Evolutionary conservation across 768 basidiomycete genomes (phyloP).

Genomic region (Phaeolepiota aurea): DNA sequence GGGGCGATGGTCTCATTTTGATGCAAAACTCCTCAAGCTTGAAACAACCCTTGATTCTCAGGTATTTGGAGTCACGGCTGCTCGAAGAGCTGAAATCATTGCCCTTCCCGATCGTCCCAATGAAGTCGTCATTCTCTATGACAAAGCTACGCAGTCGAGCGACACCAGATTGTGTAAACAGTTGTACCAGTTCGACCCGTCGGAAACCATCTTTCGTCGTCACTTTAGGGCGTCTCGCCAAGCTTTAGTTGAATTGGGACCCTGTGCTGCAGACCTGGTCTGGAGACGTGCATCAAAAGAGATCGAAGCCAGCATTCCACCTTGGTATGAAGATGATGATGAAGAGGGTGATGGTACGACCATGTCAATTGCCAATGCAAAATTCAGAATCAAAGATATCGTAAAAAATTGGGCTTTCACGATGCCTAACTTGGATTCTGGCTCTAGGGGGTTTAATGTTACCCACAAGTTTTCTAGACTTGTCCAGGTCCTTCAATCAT

Average conservation of each 20-base stretch:
- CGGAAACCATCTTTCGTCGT: constrained; percentile 25
- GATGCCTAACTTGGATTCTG: constrained; percentile 52
- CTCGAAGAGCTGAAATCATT: constrained; percentile 20
- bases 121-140: constrained; percentile 51
- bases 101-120: constrained; percentile 29
- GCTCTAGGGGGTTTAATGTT: constrained; percentile 56
- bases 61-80: constrained; percentile 25
- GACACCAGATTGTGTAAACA: constrained; percentile 38
- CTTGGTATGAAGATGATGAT: constrained; percentile 26
- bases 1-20: constrained; percentile 17
- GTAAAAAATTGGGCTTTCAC: constrained; percentile 57
- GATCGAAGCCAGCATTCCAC: constrained; percentile 20
- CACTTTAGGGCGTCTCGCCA: constrained; percentile 39
- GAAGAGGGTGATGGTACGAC: constrained; percentile 19
- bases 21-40: constrained; percentile 26
- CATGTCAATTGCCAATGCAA: constrained; percentile 12
- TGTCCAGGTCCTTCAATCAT: constrained; percentile 49
- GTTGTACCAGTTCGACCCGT: constrained; percentile 36
- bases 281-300: constrained; percentile 51
- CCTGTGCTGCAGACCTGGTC: constrained; percentile 61
- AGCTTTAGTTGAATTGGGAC: constrained; percentile 47
- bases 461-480: constrained; percentile 59
- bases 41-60: constrained; percentile 30
- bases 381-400: constrained; percentile 24
- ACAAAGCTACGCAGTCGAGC: constrained; percentile 19